Evolutionary conservation across 768 basidiomycete species (phyloP), one percentile per base, ranked within the genome.

Genomic region (Trametes sanguinea): DNA sequence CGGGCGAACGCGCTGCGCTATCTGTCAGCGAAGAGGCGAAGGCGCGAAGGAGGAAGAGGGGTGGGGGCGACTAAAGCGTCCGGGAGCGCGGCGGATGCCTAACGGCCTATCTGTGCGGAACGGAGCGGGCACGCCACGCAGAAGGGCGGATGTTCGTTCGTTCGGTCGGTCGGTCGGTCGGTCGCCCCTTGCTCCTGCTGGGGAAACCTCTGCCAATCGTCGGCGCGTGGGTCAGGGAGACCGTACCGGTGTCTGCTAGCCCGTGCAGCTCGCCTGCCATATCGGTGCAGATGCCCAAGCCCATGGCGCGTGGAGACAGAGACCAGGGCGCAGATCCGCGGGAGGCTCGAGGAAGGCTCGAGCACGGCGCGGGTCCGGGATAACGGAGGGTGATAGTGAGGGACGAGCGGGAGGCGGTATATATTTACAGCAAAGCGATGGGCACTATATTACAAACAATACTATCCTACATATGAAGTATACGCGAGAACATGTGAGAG

Each of bases 401-500:
- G 9, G 11, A 44, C 39, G 40, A 57, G 50, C 50, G 33, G 43
- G 54, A 35, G 35, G 54, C 47, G 57, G 63, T 64, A 64, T 64
- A 64, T 64, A 64, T 64, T 60, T 64, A 64, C 63, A 64, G 58
- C 54, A 60, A 64, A 60, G 58, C 58, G 45, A 46, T 27, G 35
- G 53, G 46, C 37, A 51, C 63, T 64, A 64, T 60, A 64, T 64
- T 64, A 64, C 63, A 64, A 42, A 40, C 59, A 60, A 64, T 64
- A 64, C 59, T 64, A 64, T 64, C 58, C 63, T 64, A 64, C 63
- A 64, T 57, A 35, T 55, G 63, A 64, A 64, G 54, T 56, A n/a
- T 50, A 59, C 54, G 52, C 61, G 60, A 62, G 64, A 62, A 59
- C 61, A 60, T 65, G 64, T 57, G 64, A 59, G 60, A 61, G 64